Evolutionary conservation across 805 yeast genomes (phyloP).

Genomic region (Sugiyamaella marilandica): DNA sequence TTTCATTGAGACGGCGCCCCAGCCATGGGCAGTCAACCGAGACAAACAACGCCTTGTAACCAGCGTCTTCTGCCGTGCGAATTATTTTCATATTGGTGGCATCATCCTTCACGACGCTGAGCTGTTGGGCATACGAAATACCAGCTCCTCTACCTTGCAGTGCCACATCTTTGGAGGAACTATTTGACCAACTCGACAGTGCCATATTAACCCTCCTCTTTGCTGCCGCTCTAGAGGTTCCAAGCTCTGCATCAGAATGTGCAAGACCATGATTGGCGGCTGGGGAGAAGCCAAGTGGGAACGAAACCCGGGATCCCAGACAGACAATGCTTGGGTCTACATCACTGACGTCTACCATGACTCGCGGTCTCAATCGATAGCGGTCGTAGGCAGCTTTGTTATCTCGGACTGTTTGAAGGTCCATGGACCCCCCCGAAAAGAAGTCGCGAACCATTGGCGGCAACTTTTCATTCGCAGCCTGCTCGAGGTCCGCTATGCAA

Average conservation of each 20-base stretch:
- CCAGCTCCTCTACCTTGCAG: conserved; percentile 23
- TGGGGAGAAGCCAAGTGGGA: conserved; percentile 36
- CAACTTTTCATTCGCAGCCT: conserved; percentile 9
- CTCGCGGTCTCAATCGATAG: conserved; percentile 25
- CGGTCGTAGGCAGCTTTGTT: conserved; percentile 22
- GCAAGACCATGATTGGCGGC: conserved; percentile 33
- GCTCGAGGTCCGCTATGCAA: conserved; percentile 18
- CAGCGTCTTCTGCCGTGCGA: conserved; percentile 28
- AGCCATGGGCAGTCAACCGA: conserved; percentile 56
- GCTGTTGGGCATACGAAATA: conserved; percentile 24
- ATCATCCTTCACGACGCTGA: conserved; percentile 30
- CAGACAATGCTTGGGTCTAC: conserved; percentile 21
- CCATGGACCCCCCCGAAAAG: conserved; percentile 24
- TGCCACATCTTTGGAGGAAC: conserved; percentile 27
- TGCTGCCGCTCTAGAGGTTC: conserved; percentile 32
- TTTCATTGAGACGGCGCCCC: conserved; percentile 50
- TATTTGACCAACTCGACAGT: conserved; percentile 26
- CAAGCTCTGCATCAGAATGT: conserved; percentile 32
- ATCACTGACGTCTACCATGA: conserved; percentile 23
- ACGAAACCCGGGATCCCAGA: conserved; percentile 24
- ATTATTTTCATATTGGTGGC: conserved; percentile 25
- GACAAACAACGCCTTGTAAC: conserved; percentile 43
- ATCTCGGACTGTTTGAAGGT: conserved; percentile 23
- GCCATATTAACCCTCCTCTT: conserved; percentile 30
- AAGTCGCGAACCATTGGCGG: conserved; percentile 20